Percentiles rank a stretch among this genome's conserved stretches.
These are phyloP conservation scores for Claviceps fusiformis DNA, from an alignment of 2,329 filamentous ascomycete genomes.

Conservation along the genomic window DNA sequence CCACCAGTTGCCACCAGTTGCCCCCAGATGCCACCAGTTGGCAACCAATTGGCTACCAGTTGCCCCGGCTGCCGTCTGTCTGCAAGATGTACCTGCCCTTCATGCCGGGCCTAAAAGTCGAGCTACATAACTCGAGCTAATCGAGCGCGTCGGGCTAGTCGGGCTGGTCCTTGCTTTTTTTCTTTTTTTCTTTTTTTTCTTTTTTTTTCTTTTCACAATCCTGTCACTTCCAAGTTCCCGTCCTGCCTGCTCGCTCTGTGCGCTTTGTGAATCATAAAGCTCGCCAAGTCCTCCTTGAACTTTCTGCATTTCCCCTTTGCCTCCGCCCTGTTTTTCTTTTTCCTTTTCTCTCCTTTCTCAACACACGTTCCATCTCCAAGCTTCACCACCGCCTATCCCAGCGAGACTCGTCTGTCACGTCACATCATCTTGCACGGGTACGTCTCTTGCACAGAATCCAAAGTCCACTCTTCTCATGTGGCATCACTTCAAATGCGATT, in stretches of 20 bases:
- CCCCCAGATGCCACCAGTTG: no score
- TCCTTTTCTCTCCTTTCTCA: not conserved
- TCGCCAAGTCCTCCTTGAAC: not conserved
- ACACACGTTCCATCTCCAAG: not conserved
- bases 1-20: not conserved
- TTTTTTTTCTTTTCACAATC: not conserved
- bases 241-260: not conserved
- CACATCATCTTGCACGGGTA: not conserved
- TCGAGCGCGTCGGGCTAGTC: not conserved
- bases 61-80: constrained; percentile 2
- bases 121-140: no score
- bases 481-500: not conserved
- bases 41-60: no score
- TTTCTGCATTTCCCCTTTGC: not conserved
- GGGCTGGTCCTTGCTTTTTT: constrained; percentile 2
- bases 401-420: not conserved
- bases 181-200: not conserved
- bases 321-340: not conserved
- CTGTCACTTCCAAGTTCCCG: not conserved
- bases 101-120: not conserved
- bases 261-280: constrained; percentile 5
- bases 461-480: not conserved
- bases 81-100: constrained; percentile 2
- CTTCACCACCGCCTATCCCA: not conserved
- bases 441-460: not conserved